Conservation (phyloP, 345 rosid genomes). For the Mercurialis annua region DNA sequence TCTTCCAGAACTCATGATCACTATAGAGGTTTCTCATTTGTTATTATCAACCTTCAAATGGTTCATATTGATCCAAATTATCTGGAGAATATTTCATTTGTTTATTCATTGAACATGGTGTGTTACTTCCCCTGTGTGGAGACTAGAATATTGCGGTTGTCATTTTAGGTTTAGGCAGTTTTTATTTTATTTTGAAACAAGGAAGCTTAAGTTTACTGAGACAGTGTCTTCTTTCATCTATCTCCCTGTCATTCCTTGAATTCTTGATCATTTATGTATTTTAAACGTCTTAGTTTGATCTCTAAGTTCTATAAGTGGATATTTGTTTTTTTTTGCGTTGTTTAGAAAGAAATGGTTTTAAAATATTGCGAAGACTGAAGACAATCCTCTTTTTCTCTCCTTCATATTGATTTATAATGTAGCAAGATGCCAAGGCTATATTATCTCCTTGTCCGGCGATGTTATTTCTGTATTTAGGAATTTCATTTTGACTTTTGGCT, state of each 20-base stretch:
- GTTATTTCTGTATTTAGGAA: background rate
- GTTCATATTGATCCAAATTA: background rate
- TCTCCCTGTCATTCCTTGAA: background rate
- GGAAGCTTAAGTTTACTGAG: background rate
- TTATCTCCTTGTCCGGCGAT: background rate
- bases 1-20: background rate
- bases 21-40: background rate
- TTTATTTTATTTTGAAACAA: background rate
- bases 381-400: background rate
- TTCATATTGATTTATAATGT: background rate
- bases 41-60: background rate
- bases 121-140: background rate
- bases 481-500: background rate
- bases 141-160: background rate
- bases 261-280: background rate
- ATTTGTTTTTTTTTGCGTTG: too few species aligned
- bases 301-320: background rate
- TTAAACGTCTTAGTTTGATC: background rate
- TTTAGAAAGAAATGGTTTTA: background rate
- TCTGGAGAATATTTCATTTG: background rate
- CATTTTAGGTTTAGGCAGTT: background rate
- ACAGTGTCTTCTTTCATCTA: background rate
- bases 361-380: background rate
- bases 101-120: background rate
- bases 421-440: too few species aligned